A percentile compares a stretch with the other conserved stretches of the same genome.
Evolutionary conservation across 768 basidiomycete genomes (phyloP).

Genomic region (Suillus variegatus): DNA sequence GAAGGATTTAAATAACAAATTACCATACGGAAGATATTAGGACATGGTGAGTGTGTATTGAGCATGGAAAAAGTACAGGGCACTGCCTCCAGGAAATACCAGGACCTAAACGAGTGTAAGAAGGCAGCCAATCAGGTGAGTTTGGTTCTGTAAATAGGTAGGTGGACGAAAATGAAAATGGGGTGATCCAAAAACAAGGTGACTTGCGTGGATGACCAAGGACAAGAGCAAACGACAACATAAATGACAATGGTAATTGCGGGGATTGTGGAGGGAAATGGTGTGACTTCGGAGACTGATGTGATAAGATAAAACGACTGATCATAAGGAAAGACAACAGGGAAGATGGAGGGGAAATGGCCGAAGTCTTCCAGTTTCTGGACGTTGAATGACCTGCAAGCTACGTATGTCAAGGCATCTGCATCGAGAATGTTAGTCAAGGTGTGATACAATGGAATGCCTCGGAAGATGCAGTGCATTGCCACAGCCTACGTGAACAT

Average conservation of each 20-base stretch:
- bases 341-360: not conserved
- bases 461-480: slow-evolving; percentile 12
- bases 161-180: slow-evolving; percentile 12
- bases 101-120: slow-evolving; percentile 30
- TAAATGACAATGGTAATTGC: slow-evolving; percentile 19
- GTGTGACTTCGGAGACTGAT: slow-evolving; percentile 27
- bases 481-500: slow-evolving; percentile 1
- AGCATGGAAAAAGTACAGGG: slow-evolving; percentile 37
- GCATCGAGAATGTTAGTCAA: slow-evolving; percentile 11
- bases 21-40: slow-evolving; percentile 39
- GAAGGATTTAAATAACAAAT: slow-evolving; percentile 28
- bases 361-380: not conserved
- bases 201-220: slow-evolving; percentile 22
- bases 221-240: slow-evolving; percentile 28
- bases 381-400: slow-evolving; percentile 1
- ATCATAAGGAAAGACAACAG: slow-evolving; percentile 15
- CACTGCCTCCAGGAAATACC: slow-evolving; percentile 26
- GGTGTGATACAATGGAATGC: slow-evolving; percentile 23
- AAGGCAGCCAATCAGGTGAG: slow-evolving; percentile 27
- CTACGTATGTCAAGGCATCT: not conserved
- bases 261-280: slow-evolving; percentile 13
- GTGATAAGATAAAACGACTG: slow-evolving; percentile 29
- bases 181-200: slow-evolving; percentile 11
- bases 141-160: slow-evolving; percentile 20
- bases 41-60: slow-evolving; percentile 36